A percentile compares a stretch with the other conserved stretches of the same genome.
phyloP scores from a whole-genome alignment of 1,284 basidiomycete species.

The Cerioporus squamosus region DNA sequence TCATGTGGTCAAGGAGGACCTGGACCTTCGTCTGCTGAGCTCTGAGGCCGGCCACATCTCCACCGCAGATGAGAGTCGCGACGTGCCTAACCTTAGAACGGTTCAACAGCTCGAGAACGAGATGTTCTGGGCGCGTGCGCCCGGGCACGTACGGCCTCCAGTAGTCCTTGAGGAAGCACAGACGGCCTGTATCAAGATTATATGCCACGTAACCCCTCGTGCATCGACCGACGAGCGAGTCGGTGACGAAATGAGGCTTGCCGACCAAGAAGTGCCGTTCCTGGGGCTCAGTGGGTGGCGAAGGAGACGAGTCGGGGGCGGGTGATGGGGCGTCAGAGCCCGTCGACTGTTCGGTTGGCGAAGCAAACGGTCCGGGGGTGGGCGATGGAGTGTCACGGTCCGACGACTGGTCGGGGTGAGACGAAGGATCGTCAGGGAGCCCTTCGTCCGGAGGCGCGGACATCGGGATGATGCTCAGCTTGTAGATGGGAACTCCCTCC shows the following conservation, averaged over 20 bases:
- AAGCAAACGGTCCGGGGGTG: no score
- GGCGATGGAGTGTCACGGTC: no score
- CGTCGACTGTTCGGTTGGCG: no score
- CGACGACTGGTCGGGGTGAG: background rate
- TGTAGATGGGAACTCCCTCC: background rate
- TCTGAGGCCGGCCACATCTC: constrained; percentile 11
- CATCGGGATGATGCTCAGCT: background rate
- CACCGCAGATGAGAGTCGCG: constrained; percentile 8
- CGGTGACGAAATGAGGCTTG: background rate
- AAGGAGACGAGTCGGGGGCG: no score
- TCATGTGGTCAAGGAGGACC: background rate
- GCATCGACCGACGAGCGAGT: constrained; percentile 5
- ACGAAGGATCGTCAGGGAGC: background rate
- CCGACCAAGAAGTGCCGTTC: constrained; percentile 1
- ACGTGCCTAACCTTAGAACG: background rate
- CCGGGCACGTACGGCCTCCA: constrained; percentile 8
- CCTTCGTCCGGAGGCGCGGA: background rate
- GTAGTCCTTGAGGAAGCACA: constrained; percentile 10
- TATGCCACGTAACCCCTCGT: constrained; percentile 9
- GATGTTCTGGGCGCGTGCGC: constrained; percentile 7
- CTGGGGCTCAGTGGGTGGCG: no score
- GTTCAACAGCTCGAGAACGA: constrained; percentile 2
- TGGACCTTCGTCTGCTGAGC: background rate
- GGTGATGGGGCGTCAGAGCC: no score
- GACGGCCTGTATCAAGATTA: background rate